These are phyloP conservation scores for Tulasnella sp. DNA, from an alignment of 768 basidiomycete species.

Conservation along the genomic window DNA sequence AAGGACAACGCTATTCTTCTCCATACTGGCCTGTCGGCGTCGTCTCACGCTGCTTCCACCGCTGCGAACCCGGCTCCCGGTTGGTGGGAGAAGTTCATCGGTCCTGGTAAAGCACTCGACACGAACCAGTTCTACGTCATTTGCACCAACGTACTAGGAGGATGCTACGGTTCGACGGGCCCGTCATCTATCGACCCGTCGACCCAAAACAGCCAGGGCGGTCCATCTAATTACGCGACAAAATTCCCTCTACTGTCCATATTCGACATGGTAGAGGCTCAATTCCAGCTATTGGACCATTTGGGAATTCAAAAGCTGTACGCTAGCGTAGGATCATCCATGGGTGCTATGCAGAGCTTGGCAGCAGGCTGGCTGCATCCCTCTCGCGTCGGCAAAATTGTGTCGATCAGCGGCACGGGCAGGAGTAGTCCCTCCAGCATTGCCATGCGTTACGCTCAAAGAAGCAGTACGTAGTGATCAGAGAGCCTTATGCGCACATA, in stretches of 20 bases:
- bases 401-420: constrained; percentile 91
- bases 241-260: constrained; percentile 84
- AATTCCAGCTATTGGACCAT: constrained; percentile 75
- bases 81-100: constrained; percentile 99
- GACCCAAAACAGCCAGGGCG: constrained; percentile 34
- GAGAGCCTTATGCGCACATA: neutral
- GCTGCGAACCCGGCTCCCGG: constrained; percentile 65
- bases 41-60: constrained; percentile 87
- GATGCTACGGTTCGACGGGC: constrained; percentile 96
- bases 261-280: constrained; percentile 96
- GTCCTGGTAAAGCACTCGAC: constrained; percentile 87
- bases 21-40: constrained; percentile 92
- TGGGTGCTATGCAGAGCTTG: constrained; percentile 98
- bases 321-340: constrained; percentile 87
- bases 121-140: constrained; percentile 86
- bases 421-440: constrained; percentile 84
- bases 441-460: constrained; percentile 91
- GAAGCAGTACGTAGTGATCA: constrained; percentile 59
- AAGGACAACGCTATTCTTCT: constrained; percentile 86
- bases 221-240: constrained; percentile 60
- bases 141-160: constrained; percentile 93
- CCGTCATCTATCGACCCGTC: constrained; percentile 70
- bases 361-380: constrained; percentile 92
- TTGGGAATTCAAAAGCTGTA: constrained; percentile 77
- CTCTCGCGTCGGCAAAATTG: constrained; percentile 75